Conservation (phyloP, 2,329 filamentous ascomycete species). For the Verticillium nubilum region DNA sequence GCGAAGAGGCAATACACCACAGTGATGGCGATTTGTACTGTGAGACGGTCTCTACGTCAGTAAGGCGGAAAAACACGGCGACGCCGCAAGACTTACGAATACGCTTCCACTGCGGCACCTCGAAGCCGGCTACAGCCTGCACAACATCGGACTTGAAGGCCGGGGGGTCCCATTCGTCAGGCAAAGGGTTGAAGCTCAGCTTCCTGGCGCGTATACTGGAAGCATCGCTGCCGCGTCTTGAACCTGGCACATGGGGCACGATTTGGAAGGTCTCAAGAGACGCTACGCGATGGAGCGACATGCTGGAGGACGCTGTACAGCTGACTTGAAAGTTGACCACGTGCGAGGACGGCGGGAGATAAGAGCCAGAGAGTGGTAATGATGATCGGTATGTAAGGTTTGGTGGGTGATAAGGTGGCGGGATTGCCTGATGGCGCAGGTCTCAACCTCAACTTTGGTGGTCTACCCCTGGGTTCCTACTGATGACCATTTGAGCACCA, state of each 20-base stretch:
- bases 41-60: background rate
- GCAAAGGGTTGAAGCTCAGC: slow-evolving; percentile 50
- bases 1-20: slow-evolving; percentile 31
- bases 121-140: slow-evolving; percentile 46
- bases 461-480: background rate
- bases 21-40: slow-evolving; percentile 31
- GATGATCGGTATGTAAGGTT: background rate
- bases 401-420: background rate
- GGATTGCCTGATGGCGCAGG: too few species aligned
- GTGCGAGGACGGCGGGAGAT: background rate
- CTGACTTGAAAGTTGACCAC: background rate
- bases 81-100: slow-evolving; percentile 33
- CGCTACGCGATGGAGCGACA: slow-evolving; percentile 48
- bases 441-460: background rate
- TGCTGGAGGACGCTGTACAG: slow-evolving; percentile 15
- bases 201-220: slow-evolving; percentile 40
- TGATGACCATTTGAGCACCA: background rate
- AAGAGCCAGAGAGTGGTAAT: background rate
- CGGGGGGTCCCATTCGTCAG: slow-evolving; percentile 43
- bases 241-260: slow-evolving; percentile 26
- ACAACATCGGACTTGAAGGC: slow-evolving; percentile 31
- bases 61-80: background rate
- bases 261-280: slow-evolving; percentile 48
- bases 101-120: slow-evolving; percentile 49
- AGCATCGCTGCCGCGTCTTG: slow-evolving; percentile 37